Percentiles rank a stretch among this genome's conserved stretches.
Evolutionary conservation across 2,329 filamentous ascomycete genomes (phyloP).

Genomic region (Fusarium sp.): DNA sequence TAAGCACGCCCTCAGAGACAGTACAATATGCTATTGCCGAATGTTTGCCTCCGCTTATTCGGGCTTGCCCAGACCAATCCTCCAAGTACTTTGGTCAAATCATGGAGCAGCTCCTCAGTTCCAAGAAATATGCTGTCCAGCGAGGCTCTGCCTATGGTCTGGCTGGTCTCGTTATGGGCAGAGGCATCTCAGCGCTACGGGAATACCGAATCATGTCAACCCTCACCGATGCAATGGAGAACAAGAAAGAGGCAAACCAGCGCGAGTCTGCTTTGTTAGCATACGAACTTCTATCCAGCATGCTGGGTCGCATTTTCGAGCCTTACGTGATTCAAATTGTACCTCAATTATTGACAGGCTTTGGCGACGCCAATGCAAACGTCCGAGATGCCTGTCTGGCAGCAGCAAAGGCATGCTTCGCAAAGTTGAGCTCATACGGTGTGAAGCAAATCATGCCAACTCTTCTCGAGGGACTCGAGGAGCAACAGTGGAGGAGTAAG

Average conservation of each 20-base stretch:
- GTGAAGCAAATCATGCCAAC: conserved; percentile 96
- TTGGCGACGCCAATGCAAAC: conserved; percentile 89
- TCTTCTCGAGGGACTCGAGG: conserved; percentile 90
- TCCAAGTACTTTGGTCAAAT: conserved; percentile 85
- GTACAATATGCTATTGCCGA: conserved; percentile 97
- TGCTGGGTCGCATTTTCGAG: conserved; percentile 92
- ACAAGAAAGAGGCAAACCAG: conserved; percentile 93
- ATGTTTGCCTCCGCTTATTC: conserved; percentile 92
- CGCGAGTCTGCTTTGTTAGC: conserved; percentile 90
- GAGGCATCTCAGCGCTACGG: conserved; percentile 83
- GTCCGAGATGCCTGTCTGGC: conserved; percentile 95
- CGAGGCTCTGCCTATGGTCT: conserved; percentile 96
- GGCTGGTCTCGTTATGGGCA: conserved; percentile 90
- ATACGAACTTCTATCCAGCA: conserved; percentile 89
- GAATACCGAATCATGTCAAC: conserved; percentile 90
- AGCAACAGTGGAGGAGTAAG: conserved; percentile 98
- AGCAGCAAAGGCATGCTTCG: conserved; percentile 94
- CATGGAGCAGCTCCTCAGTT: conserved; percentile 84
- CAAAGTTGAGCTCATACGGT: conserved; percentile 92
- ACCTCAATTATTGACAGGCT: conserved; percentile 88
- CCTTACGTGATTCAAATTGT: conserved; percentile 97
- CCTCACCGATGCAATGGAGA: conserved; percentile 87
- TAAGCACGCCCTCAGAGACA: conserved; percentile 95
- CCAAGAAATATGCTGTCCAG: conserved; percentile 92
- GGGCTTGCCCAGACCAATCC: conserved; percentile 82